Conservation (phyloP, 768 basidiomycete genomes). For the Pisolithus orientalis region DNA sequence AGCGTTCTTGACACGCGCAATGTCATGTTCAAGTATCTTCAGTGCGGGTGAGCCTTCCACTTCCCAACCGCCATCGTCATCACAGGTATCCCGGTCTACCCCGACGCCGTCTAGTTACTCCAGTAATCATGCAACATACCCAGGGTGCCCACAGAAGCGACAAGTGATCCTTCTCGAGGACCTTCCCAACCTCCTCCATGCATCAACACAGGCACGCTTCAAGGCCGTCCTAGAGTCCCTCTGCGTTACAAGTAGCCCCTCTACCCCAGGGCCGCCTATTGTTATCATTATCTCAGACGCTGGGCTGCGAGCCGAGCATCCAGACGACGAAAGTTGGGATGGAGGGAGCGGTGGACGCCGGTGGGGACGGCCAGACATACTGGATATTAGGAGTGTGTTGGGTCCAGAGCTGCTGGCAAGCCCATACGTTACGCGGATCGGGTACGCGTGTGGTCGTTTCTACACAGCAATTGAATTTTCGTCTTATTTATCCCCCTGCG, state of each 20-base stretch:
- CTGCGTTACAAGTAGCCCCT: slow-evolving; percentile 27
- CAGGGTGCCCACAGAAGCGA: slow-evolving; percentile 23
- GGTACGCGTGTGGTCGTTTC: slow-evolving; percentile 40
- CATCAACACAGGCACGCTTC: slow-evolving; percentile 60
- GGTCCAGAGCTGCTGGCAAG: slow-evolving; percentile 63
- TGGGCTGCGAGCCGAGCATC: slow-evolving; percentile 64
- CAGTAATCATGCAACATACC: neutral
- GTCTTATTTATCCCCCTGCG: neutral
- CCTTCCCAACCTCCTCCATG: slow-evolving; percentile 84
- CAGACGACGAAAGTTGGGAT: slow-evolving; percentile 44
- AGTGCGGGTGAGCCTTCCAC: slow-evolving; percentile 1
- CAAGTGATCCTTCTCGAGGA: slow-evolving; percentile 82
- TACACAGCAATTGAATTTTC: neutral
- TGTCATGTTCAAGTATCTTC: slow-evolving; percentile 53
- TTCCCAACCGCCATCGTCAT: slow-evolving; percentile 5
- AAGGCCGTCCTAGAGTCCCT: slow-evolving; percentile 62
- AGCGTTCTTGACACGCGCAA: slow-evolving; percentile 66
- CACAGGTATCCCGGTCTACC: slow-evolving; percentile 1
- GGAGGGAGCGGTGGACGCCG: slow-evolving; percentile 33
- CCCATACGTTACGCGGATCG: slow-evolving; percentile 73
- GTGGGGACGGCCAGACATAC: slow-evolving; percentile 46
- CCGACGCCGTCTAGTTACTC: neutral
- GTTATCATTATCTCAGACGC: slow-evolving; percentile 82
- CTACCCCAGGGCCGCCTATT: slow-evolving; percentile 46
- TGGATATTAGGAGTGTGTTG: slow-evolving; percentile 67